Evolutionary conservation across 2,329 filamentous ascomycete species (phyloP), one percentile per base, ranked within the genome.

Genomic region (Nigrograna mackinnonii): DNA sequence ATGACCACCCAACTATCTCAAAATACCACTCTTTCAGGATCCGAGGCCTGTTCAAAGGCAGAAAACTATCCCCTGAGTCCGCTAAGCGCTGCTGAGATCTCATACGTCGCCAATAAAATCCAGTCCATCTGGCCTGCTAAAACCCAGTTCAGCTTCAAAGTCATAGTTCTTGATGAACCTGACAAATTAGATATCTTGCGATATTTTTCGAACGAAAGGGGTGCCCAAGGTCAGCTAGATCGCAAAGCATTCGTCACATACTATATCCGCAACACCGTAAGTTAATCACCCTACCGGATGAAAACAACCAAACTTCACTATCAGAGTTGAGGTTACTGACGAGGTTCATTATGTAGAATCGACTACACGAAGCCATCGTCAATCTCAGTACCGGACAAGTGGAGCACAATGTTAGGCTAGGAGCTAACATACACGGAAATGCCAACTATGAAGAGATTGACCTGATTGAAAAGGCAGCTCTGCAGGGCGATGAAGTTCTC

Each of bases 131-230:
- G 82, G 79, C 82, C 82, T 0, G 66, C 69, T 11, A 71, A 73
- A 18, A 78, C 76, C 2, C 71, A 79, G 21, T 60, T 85, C 32
- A 78, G 84, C 38, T 84, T 82, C 75, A 89, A 89, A 69, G 79
- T 79, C 52, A 78, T 89, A 37, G 87, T 82, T 17, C 72, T 87
- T 3, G 77, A 84, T 38, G 83, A 87, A 56, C 84, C 84, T 3
- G 71, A 74, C 30, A 87, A 87, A 71, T 69, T 69, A 26, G 73
- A 80, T 50, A 73, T 76, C 48, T 58, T 83, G 5, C 75, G 77
- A n/a, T 86, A 85, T 60, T 68, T 37, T 84, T 82, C 26, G 84
- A 87, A 58, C 76, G 82, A 42, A 68, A 69, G 21, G 75, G 78
- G 19, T 64, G 66, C 16, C 69, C 74, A 3, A 68, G 79, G 38